Conservation (phyloP, 768 basidiomycete genomes). For the Dacryopinax spathularia region DNA sequence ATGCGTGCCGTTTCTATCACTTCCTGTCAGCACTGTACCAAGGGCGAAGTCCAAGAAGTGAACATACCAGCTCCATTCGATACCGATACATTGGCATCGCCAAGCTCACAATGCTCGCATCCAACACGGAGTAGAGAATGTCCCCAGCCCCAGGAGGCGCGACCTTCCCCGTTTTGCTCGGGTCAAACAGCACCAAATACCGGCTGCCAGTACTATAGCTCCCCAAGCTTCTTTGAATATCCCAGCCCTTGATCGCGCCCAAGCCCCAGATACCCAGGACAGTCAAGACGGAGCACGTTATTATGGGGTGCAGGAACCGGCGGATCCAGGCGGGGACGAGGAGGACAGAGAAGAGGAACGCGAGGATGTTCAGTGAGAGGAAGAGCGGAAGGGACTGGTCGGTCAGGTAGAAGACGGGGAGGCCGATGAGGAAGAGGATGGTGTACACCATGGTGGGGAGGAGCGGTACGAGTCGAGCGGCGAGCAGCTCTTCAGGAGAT, state of each 20-base stretch:
- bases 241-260: not conserved
- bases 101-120: not conserved
- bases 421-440: not conserved
- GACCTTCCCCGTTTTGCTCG: not conserved
- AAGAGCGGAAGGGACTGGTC: not conserved
- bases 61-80: not conserved
- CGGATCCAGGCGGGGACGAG: not conserved
- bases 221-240: not conserved
- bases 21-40: no score
- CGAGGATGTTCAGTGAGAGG: not conserved
- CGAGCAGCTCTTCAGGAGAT: not conserved
- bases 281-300: not conserved
- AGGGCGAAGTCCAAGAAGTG: no score
- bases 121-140: not conserved
- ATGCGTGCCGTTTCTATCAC: not conserved
- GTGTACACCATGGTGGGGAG: not conserved
- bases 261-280: not conserved
- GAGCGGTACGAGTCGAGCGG: not conserved
- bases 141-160: not conserved
- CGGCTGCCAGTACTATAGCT: not conserved
- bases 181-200: not conserved
- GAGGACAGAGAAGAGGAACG: conserved; percentile 2
- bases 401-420: not conserved
- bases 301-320: not conserved
- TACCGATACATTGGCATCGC: not conserved